These are phyloP conservation scores for Ophiocordyceps camponoti-rufipedis DNA, from an alignment of 2,329 filamentous ascomycete genomes.

Conservation along the genomic window DNA sequence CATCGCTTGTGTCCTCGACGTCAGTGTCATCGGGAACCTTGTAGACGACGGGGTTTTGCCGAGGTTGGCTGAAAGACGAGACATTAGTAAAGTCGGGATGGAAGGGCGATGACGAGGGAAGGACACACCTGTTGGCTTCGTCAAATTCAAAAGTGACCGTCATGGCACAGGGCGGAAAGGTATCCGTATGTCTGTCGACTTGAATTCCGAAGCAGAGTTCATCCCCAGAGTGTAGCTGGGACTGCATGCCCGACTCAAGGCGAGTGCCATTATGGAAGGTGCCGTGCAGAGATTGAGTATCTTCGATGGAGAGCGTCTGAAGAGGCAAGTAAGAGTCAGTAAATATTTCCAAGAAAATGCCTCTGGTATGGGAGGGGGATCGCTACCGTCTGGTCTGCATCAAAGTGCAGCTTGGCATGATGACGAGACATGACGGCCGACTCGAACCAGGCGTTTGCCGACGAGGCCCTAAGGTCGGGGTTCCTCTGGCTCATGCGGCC, in stretches of 20 bases:
- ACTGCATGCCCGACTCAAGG: constrained; percentile 3
- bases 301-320: constrained; percentile 26
- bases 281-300: constrained; percentile 33
- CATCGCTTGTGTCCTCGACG: constrained; percentile 11
- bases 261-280: constrained; percentile 23
- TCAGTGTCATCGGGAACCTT: constrained; percentile 24
- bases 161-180: constrained; percentile 20
- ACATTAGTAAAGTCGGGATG: constrained; percentile 1
- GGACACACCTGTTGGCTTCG: neutral
- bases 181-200: constrained; percentile 15
- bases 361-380: neutral
- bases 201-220: constrained; percentile 16
- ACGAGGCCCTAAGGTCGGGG: constrained; percentile 12
- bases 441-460: constrained; percentile 48
- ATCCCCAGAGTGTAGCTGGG: constrained; percentile 10
- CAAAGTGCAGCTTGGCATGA: constrained; percentile 38
- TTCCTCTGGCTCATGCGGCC: constrained; percentile 26
- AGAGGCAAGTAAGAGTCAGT: neutral
- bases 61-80: constrained; percentile 5
- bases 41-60: constrained; percentile 15
- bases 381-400: constrained; percentile 24
- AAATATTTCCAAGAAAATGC: neutral
- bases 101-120: neutral
- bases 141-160: constrained; percentile 1
- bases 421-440: constrained; percentile 53